Percentiles rank a stretch among this genome's conserved stretches.
Conservation (phyloP, 2,329 filamentous ascomycete species). For the Ceratocystis cacaofunesta region DNA sequence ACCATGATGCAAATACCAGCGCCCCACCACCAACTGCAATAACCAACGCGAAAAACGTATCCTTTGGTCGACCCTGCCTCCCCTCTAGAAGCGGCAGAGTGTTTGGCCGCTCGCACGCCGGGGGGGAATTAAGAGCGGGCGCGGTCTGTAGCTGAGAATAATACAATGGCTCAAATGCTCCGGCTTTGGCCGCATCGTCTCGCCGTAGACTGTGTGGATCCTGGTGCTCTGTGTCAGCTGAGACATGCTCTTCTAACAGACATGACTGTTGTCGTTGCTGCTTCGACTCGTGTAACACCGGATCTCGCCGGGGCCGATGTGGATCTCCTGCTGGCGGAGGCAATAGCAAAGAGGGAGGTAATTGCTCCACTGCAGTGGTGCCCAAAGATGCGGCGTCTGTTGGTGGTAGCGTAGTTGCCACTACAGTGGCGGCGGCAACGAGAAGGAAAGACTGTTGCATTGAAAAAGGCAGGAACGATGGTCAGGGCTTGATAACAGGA, state of each 20-base stretch:
- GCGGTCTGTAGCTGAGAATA: neutral
- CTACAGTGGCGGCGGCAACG: neutral
- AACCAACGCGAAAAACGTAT: constrained; percentile 8
- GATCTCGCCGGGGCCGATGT: neutral
- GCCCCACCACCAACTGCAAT: constrained; percentile 8
- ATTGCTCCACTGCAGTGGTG: neutral
- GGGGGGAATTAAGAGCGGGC: neutral
- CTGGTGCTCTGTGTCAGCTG: neutral
- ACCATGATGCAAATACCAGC: constrained; percentile 8
- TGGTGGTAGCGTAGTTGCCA: neutral
- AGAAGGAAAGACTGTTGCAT: neutral
- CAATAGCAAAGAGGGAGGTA: neutral
- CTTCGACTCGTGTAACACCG: neutral
- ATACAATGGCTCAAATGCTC: neutral
- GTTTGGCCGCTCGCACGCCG: neutral
- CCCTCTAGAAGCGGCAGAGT: neutral
- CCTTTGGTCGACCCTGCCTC: neutral
- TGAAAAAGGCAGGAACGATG: neutral
- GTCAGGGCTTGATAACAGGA: too few relatives aligned
- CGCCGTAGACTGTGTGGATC: neutral
- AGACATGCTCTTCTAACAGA: neutral
- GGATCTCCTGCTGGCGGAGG: neutral
- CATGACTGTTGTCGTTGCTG: neutral
- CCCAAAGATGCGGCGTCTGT: neutral
- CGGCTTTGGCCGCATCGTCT: neutral